These are phyloP conservation scores for Davidsoniella neocaledoniae DNA, from an alignment of 2,329 filamentous ascomycete genomes.

Conservation along the genomic window DNA sequence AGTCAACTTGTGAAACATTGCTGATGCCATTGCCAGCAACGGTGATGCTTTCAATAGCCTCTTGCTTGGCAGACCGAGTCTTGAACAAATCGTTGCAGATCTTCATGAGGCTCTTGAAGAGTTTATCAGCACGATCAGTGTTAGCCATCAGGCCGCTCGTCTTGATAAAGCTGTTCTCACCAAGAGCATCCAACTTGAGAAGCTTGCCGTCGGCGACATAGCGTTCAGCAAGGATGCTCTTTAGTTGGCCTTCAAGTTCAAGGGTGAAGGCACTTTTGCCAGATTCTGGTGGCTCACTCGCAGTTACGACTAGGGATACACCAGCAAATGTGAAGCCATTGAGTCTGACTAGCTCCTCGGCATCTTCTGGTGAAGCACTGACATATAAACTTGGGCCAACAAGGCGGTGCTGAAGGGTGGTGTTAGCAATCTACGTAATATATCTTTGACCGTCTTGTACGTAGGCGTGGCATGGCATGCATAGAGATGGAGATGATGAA, in stretches of 20 bases:
- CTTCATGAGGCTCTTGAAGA: constrained; percentile 82
- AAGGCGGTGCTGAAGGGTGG: constrained; percentile 42
- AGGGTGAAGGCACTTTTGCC: constrained; percentile 33
- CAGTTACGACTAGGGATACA: constrained; percentile 28
- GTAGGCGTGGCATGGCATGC: not conserved
- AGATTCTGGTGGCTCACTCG: not conserved
- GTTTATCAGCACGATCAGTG: constrained; percentile 59
- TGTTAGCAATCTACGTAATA: constrained; percentile 36
- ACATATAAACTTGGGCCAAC: constrained; percentile 55
- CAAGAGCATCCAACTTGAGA: constrained; percentile 66
- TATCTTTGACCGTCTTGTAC: not conserved
- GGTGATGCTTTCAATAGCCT: constrained; percentile 66
- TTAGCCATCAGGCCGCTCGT: constrained; percentile 60
- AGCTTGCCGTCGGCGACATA: constrained; percentile 59
- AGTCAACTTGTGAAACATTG: constrained; percentile 54
- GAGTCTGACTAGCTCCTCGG: constrained; percentile 47
- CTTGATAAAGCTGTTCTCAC: constrained; percentile 52
- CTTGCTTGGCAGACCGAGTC: constrained; percentile 51
- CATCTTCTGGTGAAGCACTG: constrained; percentile 46
- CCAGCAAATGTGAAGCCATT: constrained; percentile 56
- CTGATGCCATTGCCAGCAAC: constrained; percentile 65
- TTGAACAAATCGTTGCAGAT: constrained; percentile 68
- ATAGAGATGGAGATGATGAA: no score
- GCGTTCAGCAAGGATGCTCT: constrained; percentile 52
- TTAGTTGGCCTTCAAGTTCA: constrained; percentile 52